phyloP scores from a whole-genome alignment of 2,329 filamentous ascomycete species.

The Podosphaera leucotricha region DNA sequence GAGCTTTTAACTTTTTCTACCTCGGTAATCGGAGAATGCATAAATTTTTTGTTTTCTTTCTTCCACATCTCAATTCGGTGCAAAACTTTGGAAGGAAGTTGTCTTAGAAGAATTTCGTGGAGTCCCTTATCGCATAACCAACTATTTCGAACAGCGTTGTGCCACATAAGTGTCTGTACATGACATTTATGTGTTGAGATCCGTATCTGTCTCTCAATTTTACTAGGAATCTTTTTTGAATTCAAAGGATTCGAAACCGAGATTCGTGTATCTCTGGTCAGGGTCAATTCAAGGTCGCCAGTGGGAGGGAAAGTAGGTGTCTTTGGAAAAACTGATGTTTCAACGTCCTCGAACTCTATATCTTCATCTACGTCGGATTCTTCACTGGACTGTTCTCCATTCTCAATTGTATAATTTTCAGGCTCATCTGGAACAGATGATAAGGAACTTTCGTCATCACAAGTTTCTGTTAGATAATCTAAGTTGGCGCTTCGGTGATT shows the following conservation, averaged over 20 bases:
- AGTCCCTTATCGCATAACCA: constrained; percentile 62
- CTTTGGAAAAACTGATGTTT: constrained; percentile 16
- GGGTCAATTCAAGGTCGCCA: constrained; percentile 51
- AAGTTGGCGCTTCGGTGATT: constrained; percentile 18
- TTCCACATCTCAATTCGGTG: constrained; percentile 52
- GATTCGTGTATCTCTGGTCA: constrained; percentile 34
- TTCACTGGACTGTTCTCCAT: constrained; percentile 17
- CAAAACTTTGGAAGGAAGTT: constrained; percentile 34
- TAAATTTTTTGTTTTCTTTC: constrained; percentile 36
- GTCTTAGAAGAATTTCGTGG: constrained; percentile 52
- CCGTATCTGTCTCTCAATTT: constrained; percentile 59
- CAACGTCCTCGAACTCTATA: constrained; percentile 38
- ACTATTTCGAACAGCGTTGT: constrained; percentile 65
- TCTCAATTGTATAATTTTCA: constrained; percentile 29
- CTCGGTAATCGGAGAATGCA: constrained; percentile 15
- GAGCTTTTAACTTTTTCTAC: constrained; percentile 16
- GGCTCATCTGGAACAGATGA: constrained; percentile 19
- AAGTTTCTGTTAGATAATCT: constrained; percentile 22
- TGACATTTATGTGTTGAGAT: constrained; percentile 69
- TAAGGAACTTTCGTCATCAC: constrained; percentile 17
- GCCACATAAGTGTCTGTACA: constrained; percentile 68
- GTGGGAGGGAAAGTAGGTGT: constrained; percentile 25
- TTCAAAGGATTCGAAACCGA: constrained; percentile 36
- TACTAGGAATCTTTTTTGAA: constrained; percentile 62
- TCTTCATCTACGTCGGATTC: constrained; percentile 26